Conservation (phyloP, 2,329 filamentous ascomycete genomes). For the Didymella glomerata region DNA sequence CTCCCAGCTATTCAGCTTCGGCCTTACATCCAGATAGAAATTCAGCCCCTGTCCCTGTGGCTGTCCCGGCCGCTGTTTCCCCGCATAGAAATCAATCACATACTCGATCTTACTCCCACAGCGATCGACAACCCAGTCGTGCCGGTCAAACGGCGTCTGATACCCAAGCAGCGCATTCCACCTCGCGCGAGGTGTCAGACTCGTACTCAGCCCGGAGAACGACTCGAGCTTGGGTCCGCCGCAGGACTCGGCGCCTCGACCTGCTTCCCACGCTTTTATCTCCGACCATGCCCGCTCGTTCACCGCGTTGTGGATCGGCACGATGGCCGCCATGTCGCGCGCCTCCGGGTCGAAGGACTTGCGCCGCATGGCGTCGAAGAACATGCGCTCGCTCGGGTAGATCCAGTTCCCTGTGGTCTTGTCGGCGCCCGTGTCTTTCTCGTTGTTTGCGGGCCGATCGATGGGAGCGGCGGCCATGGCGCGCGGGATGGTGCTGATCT, state of each 20-base stretch:
- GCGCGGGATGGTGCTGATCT: constrained; percentile 51
- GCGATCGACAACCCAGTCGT: constrained; percentile 96
- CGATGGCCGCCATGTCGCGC: constrained; percentile 86
- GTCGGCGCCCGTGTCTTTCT: constrained; percentile 74
- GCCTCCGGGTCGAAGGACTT: constrained; percentile 79
- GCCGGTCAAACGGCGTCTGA: constrained; percentile 88
- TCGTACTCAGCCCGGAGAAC: constrained; percentile 73
- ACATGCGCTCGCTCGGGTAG: constrained; percentile 96
- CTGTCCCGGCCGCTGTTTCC: constrained; percentile 60
- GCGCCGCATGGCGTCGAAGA: constrained; percentile 95
- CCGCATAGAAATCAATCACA: constrained; percentile 97
- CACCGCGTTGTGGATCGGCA: constrained; percentile 97
- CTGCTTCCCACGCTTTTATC: constrained; percentile 87
- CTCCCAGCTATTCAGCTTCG: constrained; percentile 70
- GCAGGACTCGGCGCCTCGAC: constrained; percentile 67
- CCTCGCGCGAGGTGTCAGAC: constrained; percentile 81
- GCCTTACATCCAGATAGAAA: constrained; percentile 71
- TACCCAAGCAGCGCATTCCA: constrained; percentile 89
- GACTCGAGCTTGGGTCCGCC: constrained; percentile 82
- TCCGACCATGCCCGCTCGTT: constrained; percentile 96
- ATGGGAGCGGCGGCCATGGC: constrained; percentile 40
- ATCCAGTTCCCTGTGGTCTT: constrained; percentile 86
- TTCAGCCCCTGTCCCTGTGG: constrained; percentile 59
- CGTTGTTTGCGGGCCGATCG: constrained; percentile 71
- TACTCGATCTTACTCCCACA: constrained; percentile 89